These are phyloP conservation scores for Persicaria maculosa DNA, from an alignment of 148 eudicot species.

Conservation along the genomic window DNA sequence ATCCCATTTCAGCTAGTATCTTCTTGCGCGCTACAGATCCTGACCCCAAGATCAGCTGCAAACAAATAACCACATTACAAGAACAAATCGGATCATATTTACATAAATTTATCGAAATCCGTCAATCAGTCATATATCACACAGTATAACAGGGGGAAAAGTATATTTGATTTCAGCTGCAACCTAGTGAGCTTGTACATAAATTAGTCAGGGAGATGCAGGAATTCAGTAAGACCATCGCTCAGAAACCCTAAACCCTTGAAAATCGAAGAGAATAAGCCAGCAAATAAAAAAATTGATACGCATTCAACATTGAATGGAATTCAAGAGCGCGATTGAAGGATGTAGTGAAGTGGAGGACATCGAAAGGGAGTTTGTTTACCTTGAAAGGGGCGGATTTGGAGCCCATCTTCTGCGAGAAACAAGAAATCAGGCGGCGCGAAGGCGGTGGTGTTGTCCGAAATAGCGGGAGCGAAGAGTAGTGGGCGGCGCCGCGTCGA, in stretches of 20 bases:
- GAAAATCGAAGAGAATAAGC: not conserved
- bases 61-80: conserved; percentile 1
- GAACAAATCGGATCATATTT: not conserved
- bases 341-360: not conserved
- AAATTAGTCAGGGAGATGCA: no score
- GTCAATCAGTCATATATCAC: not conserved
- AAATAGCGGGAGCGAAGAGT: conserved; percentile 9
- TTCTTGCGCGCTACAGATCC: conserved; percentile 67
- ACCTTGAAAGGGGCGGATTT: not conserved
- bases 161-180: not conserved
- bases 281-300: not conserved
- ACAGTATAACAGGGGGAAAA: not conserved
- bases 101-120: not conserved
- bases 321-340: conserved; percentile 6
- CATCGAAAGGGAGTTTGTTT: not conserved
- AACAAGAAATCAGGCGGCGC: not conserved
- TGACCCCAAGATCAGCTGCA: conserved; percentile 90
- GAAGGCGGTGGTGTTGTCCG: not conserved
- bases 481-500: not conserved
- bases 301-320: not conserved
- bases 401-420: conserved; percentile 5
- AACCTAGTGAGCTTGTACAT: no score
- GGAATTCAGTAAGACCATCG: no score
- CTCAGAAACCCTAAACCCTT: not conserved
- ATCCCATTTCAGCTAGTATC: conserved; percentile 80